Conservation (phyloP, 192 early-diverging fungal species). For the Backusella luteola region DNA sequence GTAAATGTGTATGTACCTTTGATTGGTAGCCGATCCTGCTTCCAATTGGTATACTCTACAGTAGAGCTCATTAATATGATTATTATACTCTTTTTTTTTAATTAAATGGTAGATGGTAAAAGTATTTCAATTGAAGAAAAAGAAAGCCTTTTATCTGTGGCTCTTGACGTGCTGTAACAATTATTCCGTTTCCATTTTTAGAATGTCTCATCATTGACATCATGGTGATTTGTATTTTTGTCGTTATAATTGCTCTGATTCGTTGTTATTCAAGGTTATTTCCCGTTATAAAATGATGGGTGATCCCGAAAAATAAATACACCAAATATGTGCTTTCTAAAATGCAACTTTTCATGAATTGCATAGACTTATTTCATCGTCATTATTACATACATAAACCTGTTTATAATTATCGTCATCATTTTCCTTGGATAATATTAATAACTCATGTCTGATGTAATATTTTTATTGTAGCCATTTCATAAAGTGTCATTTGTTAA, state of each 20-base stretch:
- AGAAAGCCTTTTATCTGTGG: neutral
- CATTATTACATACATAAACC: neutral
- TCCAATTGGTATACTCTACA: neutral
- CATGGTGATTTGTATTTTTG: constrained; percentile 4
- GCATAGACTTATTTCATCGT: neutral
- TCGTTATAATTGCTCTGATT: neutral
- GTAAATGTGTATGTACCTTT: neutral
- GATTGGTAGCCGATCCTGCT: neutral
- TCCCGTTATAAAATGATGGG: neutral
- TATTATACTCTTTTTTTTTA: neutral
- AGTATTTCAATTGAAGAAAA: neutral
- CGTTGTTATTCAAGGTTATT: neutral
- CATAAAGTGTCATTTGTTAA: neutral
- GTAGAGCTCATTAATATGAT: neutral
- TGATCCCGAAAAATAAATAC: too few relatives aligned
- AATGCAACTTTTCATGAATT: too few relatives aligned
- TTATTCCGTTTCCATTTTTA: neutral
- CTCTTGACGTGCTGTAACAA: neutral
- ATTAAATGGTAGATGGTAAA: neutral
- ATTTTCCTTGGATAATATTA: neutral
- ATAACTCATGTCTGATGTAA: neutral
- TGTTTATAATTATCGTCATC: neutral
- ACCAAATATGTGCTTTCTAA: too few relatives aligned
- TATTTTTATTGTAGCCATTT: neutral
- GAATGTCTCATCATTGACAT: neutral